phyloP scores from a whole-genome alignment of 2,329 filamentous ascomycete species.

The Penicillium paneum region DNA sequence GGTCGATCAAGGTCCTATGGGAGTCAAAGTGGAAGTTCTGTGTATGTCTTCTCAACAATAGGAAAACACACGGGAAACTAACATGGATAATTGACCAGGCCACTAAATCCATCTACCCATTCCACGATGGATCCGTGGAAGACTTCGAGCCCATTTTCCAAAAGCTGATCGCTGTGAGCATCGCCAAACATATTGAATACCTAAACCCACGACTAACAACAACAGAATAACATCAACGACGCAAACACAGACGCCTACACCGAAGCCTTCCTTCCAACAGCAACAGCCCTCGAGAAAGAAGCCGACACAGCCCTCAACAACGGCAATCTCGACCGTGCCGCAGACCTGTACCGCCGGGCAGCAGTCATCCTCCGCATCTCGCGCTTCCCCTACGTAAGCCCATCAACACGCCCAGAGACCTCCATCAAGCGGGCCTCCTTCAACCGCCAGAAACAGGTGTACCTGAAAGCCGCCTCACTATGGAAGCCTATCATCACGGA shows the following conservation, averaged over 20 bases:
- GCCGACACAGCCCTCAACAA: constrained; percentile 52
- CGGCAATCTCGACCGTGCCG: constrained; percentile 54
- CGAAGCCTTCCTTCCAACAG: constrained; percentile 58
- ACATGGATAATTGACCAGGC: constrained; percentile 35
- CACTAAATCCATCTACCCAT: constrained; percentile 64
- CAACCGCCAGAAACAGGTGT: constrained; percentile 62
- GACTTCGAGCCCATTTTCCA: constrained; percentile 69
- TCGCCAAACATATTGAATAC: neutral
- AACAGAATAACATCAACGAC: constrained; percentile 58
- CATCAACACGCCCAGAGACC: constrained; percentile 18
- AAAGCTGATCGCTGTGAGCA: constrained; percentile 55
- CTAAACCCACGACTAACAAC: neutral
- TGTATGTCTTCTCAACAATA: constrained; percentile 39
- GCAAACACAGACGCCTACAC: constrained; percentile 66
- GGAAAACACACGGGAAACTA: constrained; percentile 15
- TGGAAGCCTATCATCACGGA: constrained; percentile 62
- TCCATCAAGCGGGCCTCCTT: constrained; percentile 60
- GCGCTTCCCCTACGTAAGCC: constrained; percentile 58
- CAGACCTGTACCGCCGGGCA: constrained; percentile 64
- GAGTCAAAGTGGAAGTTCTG: constrained; percentile 72
- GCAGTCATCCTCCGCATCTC: constrained; percentile 71
- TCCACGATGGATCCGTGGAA: constrained; percentile 66
- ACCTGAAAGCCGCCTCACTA: constrained; percentile 54
- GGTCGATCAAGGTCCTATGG: constrained; percentile 63
- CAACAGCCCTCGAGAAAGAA: constrained; percentile 53